Evolutionary conservation across 768 basidiomycete genomes (phyloP), one percentile per base, ranked within the genome.

Genomic region (Russula vinacea): DNA sequence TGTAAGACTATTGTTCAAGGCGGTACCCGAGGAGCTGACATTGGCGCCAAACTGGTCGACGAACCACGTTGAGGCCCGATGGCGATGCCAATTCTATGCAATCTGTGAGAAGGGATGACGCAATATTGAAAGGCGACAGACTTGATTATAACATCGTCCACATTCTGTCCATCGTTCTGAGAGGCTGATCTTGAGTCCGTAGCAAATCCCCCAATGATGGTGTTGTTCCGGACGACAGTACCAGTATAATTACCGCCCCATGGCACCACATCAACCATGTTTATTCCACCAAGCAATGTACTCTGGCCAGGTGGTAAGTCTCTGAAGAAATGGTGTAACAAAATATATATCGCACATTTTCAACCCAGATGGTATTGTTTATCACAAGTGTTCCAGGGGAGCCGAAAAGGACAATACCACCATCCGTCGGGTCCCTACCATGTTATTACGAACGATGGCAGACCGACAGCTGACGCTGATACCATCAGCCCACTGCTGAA

Each of bases 61-160:
- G 63, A 90, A 90, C 90, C 90, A 92, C 17, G 83, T 84, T 82
- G 82, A 10, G 90, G 88, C 10, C 90, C 90, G 17, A 91, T 81
- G 33, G 89, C 90, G 54, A 92, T 86, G n/a, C 86, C 90, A 70
- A 92, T 85, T 73, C 89, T 90, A 55, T 19, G 19, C 10, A 32
- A 32, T 22, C 44, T 24, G 53, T 63, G 37, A 69, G 60, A 50
- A 22, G 39, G 13, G 17, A 56, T 50, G 62, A 53, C 33, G 44
- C 7, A 17, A 33, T n/a, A 51, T 14, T 56, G 32, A 47, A 42
- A 56, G 50, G 53, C 19, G 14, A 72, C 84, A 53, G 65, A 89
- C 89, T 92, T 92, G 75, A 91, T 83, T 60, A 91, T 79, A 14
- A 81, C 84, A 67, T 84, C 78, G 22, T 84, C 73, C 10, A 74